Percentiles rank a stretch among this genome's conserved stretches.
phyloP scores from a whole-genome alignment of 257 asterid species.

The Solanum megistacrolobum region DNA sequence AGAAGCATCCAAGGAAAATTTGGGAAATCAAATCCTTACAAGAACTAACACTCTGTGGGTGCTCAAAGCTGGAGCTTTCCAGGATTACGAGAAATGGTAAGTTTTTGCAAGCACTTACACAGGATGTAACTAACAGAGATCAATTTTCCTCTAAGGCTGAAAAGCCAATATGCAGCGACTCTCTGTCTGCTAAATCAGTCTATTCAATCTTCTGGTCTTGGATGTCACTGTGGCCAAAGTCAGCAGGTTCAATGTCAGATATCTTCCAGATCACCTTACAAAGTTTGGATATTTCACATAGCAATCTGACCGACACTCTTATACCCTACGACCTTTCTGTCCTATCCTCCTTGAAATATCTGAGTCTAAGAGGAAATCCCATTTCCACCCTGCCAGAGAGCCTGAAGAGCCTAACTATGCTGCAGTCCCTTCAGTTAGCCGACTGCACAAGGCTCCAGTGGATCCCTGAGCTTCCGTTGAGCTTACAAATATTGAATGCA shows the following conservation, averaged over 20 bases:
- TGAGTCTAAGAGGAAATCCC: not conserved
- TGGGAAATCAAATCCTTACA: not conserved
- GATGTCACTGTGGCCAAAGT: not conserved
- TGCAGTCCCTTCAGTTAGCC: not conserved
- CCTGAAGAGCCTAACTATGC: slow-evolving; percentile 1
- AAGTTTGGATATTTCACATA: not conserved
- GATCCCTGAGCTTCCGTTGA: not conserved
- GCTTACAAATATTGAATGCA: not conserved
- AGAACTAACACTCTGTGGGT: not conserved
- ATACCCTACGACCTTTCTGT: not conserved
- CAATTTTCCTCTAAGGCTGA: not conserved
- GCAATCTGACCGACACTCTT: not conserved
- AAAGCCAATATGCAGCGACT: not conserved
- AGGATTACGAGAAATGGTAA: not conserved
- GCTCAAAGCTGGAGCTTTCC: not conserved
- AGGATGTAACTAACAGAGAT: not conserved
- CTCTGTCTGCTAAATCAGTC: not conserved
- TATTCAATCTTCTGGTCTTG: slow-evolving; percentile 1
- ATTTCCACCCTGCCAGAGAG: not conserved
- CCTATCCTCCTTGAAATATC: not conserved
- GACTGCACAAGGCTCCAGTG: slow-evolving; percentile 7
- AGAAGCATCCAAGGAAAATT: not conserved
- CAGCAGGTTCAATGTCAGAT: not conserved
- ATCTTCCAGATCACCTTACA: not conserved
- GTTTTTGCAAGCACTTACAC: not conserved